Evolutionary conservation across 129 eudicot species (phyloP).

Genomic region (Flaveria trinervia): DNA sequence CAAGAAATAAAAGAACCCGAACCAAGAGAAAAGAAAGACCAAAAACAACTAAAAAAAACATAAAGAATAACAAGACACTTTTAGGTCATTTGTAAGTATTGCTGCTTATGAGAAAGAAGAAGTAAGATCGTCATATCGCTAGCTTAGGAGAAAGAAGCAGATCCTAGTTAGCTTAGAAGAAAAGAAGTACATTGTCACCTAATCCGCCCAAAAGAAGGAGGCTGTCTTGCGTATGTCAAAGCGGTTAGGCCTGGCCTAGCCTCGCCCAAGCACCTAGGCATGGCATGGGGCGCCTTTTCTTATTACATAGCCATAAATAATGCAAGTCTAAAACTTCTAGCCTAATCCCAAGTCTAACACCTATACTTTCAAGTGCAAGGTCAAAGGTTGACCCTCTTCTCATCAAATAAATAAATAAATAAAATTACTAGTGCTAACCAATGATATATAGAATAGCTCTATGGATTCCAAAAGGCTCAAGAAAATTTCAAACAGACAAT

Average conservation of each 20-base stretch:
- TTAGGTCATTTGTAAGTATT: neutral
- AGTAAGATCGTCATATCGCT: neutral
- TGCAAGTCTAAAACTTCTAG: neutral
- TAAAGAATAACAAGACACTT: neutral
- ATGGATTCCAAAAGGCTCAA: neutral
- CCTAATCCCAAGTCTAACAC: neutral
- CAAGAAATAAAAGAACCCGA: neutral
- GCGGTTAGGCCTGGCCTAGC: neutral
- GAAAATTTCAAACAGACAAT: neutral
- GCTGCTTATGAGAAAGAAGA: neutral
- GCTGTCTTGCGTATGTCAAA: neutral
- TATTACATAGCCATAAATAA: neutral
- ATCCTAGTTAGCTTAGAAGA: neutral
- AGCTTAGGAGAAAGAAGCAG: neutral
- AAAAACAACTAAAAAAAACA: neutral
- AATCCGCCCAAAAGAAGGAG: neutral
- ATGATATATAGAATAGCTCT: neutral
- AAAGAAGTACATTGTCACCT: neutral
- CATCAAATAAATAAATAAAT: neutral
- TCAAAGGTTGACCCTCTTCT: slow-evolving; percentile 10
- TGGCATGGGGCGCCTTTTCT: neutral
- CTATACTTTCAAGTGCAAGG: neutral
- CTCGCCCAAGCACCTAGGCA: neutral
- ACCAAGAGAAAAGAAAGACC: neutral
- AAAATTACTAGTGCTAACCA: neutral